A percentile compares a stretch with the other conserved stretches of the same genome.
Evolutionary conservation across 495 filamentous ascomycete genomes (phyloP).

Genomic region (Chlorociboria aeruginascens): DNA sequence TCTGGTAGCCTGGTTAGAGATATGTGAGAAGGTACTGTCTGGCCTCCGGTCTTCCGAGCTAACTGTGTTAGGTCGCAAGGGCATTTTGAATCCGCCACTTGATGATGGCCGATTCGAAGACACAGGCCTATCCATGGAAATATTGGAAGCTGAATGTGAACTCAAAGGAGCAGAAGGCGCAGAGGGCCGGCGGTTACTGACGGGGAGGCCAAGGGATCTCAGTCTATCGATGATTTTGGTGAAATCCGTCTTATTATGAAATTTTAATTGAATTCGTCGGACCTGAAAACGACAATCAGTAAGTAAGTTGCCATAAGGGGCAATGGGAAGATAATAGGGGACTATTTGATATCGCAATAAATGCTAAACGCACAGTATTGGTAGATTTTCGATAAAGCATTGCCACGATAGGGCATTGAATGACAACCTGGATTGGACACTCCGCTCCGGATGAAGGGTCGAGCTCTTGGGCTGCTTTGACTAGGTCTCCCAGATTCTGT

Average conservation of each 20-base stretch:
- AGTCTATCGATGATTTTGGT: slow-evolving; percentile 20
- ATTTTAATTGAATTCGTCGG: slow-evolving; percentile 34
- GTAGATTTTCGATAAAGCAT: slow-evolving; percentile 21
- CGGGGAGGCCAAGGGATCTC: slow-evolving; percentile 20
- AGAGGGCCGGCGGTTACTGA: slow-evolving; percentile 4
- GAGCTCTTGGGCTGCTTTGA: slow-evolving; percentile 3
- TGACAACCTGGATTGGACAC: slow-evolving; percentile 19
- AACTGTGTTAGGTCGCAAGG: slow-evolving; percentile 1
- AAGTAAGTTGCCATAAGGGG: slow-evolving; percentile 1
- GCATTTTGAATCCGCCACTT: slow-evolving; percentile 12
- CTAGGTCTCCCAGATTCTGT: slow-evolving; percentile 14
- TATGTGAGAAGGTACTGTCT: neutral
- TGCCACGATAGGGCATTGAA: slow-evolving; percentile 22
- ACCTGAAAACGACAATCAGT: slow-evolving; percentile 18
- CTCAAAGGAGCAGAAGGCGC: slow-evolving; percentile 1
- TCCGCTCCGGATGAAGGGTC: slow-evolving; percentile 11
- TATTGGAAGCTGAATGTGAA: neutral
- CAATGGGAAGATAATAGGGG: neutral
- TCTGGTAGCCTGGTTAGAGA: neutral
- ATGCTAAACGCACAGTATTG: slow-evolving; percentile 10
- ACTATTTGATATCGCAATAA: neutral
- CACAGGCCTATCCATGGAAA: neutral
- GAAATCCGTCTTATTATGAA: slow-evolving; percentile 25
- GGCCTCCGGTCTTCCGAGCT: neutral
- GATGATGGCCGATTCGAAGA: neutral